Evolutionary conservation across 1,284 basidiomycete species (phyloP).

Genomic region (Prillingera fragicola): DNA sequence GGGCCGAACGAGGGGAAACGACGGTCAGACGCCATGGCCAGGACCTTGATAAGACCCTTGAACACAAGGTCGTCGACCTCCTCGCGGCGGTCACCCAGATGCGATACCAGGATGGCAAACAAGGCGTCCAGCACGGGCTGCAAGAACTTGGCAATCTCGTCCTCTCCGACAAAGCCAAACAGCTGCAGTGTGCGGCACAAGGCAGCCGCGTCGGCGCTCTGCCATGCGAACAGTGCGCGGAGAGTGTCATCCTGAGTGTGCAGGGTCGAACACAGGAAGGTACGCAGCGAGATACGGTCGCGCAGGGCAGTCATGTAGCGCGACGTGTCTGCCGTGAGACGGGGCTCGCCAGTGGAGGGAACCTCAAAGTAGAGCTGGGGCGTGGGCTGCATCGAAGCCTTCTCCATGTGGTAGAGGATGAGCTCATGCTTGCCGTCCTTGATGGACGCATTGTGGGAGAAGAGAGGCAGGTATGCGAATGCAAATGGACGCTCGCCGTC

Average conservation of each 20-base stretch:
- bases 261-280: slow-evolving; percentile 85
- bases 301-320: slow-evolving; percentile 63
- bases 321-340: slow-evolving; percentile 60
- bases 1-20: slow-evolving; percentile 94
- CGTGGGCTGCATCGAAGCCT: slow-evolving; percentile 55
- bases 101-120: slow-evolving; percentile 78
- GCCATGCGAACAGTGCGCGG: slow-evolving; percentile 79
- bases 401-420: slow-evolving; percentile 73
- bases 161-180: slow-evolving; percentile 87
- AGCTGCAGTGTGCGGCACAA: slow-evolving; percentile 71
- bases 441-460: slow-evolving; percentile 71
- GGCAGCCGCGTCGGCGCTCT: slow-evolving; percentile 58
- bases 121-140: slow-evolving; percentile 87
- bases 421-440: slow-evolving; percentile 86
- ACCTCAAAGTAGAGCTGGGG: slow-evolving; percentile 66
- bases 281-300: slow-evolving; percentile 76
- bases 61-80: slow-evolving; percentile 85
- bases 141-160: slow-evolving; percentile 91
- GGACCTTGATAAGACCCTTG: slow-evolving; percentile 81
- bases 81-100: slow-evolving; percentile 59
- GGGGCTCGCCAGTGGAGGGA: slow-evolving; percentile 58
- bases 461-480: slow-evolving; percentile 85
- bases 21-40: slow-evolving; percentile 85
- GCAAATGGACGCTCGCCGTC: slow-evolving; percentile 73
- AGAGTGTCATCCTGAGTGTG: slow-evolving; percentile 89